Percentiles rank a stretch among this genome's conserved stretches.
phyloP scores from a whole-genome alignment of 1,284 basidiomycete species.

The Irpex rosettiformis region DNA sequence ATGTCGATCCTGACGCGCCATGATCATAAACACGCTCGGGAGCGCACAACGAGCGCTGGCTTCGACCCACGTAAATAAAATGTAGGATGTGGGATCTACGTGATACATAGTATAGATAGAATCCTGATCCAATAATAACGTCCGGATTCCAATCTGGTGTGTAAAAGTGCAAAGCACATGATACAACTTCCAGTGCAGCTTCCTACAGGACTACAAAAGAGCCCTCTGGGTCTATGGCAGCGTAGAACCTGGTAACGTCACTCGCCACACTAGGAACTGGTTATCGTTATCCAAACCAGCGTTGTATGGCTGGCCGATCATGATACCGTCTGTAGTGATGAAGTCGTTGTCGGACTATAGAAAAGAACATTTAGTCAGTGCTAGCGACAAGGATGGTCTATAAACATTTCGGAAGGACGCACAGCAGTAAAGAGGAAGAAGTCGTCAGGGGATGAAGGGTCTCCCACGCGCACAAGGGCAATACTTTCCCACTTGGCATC shows the following conservation, averaged over 20 bases:
- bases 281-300: slow-evolving; percentile 57
- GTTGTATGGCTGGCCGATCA: slow-evolving; percentile 49
- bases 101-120: too few species aligned
- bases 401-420: slow-evolving; percentile 18
- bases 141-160: too few species aligned
- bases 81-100: too few species aligned
- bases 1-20: too few species aligned
- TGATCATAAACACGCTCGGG: too few species aligned
- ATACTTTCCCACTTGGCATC: slow-evolving; percentile 70
- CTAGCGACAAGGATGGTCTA: neutral
- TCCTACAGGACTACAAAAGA: too few species aligned
- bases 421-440: slow-evolving; percentile 65
- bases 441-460: slow-evolving; percentile 51
- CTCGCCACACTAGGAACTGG: slow-evolving; percentile 64
- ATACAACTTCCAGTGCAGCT: too few species aligned
- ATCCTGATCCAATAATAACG: too few species aligned
- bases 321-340: slow-evolving; percentile 54
- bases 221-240: neutral
- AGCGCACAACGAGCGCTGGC: too few species aligned
- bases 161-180: too few species aligned
- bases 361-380: neutral
- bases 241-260: slow-evolving; percentile 46
- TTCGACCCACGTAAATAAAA: too few species aligned
- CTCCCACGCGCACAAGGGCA: slow-evolving; percentile 53
- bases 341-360: slow-evolving; percentile 65